Evolutionary conservation across 345 rosid genomes (phyloP).

Genomic region (Eucalyptus curtisii): DNA sequence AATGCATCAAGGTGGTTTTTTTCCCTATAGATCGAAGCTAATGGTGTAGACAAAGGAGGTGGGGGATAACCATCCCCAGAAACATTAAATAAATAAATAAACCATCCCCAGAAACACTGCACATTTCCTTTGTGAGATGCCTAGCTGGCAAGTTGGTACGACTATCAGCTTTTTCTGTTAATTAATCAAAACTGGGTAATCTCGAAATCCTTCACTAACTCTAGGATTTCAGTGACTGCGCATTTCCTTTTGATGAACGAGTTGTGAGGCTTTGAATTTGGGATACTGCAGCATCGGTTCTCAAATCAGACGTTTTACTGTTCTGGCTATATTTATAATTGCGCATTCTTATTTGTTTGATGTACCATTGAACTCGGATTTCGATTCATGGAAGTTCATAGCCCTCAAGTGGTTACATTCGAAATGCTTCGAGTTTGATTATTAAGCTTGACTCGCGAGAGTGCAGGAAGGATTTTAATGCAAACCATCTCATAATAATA

Average conservation of each 20-base stretch:
- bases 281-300: background rate
- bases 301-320: background rate
- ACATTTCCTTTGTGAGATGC: background rate
- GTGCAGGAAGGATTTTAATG: background rate
- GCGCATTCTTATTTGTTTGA: background rate
- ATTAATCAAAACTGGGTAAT: background rate
- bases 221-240: background rate
- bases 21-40: background rate
- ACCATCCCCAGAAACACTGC: background rate
- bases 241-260: background rate
- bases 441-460: background rate
- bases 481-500: background rate
- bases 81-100: no score
- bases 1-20: background rate
- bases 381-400: background rate
- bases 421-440: background rate
- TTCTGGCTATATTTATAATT: background rate
- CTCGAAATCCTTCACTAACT: background rate
- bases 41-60: background rate
- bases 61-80: background rate
- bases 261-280: background rate
- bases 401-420: background rate
- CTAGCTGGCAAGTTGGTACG: background rate
- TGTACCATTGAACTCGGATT: background rate
- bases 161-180: background rate